Conservation (phyloP, 2,329 filamentous ascomycete genomes). For the Scedosporium dehoogii region DNA sequence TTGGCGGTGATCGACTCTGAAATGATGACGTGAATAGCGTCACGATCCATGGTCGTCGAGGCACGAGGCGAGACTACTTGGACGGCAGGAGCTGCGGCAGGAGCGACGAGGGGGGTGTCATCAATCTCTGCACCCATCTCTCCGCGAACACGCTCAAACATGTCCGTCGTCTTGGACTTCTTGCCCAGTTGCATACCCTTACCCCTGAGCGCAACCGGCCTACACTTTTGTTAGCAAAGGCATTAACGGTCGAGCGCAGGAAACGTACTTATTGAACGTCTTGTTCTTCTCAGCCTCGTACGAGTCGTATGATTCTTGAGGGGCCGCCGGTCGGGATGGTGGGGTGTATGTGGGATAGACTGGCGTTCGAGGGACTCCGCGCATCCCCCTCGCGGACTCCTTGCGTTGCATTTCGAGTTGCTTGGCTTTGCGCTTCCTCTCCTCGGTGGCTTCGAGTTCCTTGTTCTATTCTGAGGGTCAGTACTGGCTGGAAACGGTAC, state of each 20-base stretch:
- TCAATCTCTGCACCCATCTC: conserved; percentile 84
- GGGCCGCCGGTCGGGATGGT: conserved; percentile 59
- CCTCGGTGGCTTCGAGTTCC: conserved; percentile 93
- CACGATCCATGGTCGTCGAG: conserved; percentile 64
- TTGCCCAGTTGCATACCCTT: conserved; percentile 99
- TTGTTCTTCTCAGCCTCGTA: conserved; percentile 99
- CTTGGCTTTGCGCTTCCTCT: conserved; percentile 97
- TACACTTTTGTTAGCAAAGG: conserved; percentile 17
- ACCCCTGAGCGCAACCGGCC: conserved; percentile 61
- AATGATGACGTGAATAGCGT: conserved; percentile 80
- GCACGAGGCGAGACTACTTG: conserved; percentile 45
- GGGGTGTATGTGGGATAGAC: conserved; percentile 85
- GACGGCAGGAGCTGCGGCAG: conserved; percentile 36
- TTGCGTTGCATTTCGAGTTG: conserved; percentile 98
- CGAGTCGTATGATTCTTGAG: conserved; percentile 76
- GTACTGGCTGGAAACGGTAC: background rate
- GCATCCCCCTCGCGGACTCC: conserved; percentile 61
- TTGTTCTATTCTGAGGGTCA: conserved; percentile 61
- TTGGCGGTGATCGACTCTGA: conserved; percentile 86
- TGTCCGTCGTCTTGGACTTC: conserved; percentile 95
- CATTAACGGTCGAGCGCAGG: conserved; percentile 5
- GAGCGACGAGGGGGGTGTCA: conserved; percentile 60
- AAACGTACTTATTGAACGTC: conserved; percentile 61
- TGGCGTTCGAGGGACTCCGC: conserved; percentile 56
- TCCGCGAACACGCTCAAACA: conserved; percentile 90